Evolutionary conservation across 2,329 filamentous ascomycete species (phyloP), one percentile per base, ranked within the genome.

Genomic region (Aspergillus neotritici): DNA sequence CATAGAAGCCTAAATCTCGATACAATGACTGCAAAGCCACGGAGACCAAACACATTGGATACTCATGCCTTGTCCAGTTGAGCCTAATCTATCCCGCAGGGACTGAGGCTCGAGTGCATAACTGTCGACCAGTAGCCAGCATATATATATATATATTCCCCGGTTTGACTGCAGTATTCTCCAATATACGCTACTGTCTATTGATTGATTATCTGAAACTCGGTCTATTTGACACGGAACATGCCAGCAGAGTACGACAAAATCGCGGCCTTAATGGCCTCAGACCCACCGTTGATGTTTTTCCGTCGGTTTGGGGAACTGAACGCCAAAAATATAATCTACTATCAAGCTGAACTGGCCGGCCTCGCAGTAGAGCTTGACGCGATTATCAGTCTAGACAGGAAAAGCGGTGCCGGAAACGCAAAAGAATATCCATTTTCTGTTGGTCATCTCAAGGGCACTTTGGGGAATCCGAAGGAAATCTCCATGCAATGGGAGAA

Each of bases 251-350:
- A 46, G 6, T 51, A 51, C 14, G 46, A 48, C 31, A 48, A 40
- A 30, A 31, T 51, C 5, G 48, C 48, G 3, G 2, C 15, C 9
- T 13, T 46, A 10, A 41, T 51, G 31, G 30, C 46, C 3, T 31
- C 25, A 8, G 48, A 51, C 25, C 42, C 44, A 14, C 37, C 40
- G 3, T 21, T 41, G 1, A 38, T 29, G 3, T 39, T 43, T 11
- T 44, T 44, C 28, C 40, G 48, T 3, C 41, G 46, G 3, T 51
- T 48, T 12, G 44, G 31, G 12, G 40, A 10, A 13, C 35, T 48
- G 3, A 48, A 48, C 25, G 21, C 37, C 3, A 43, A 46, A 29
- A 51, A 48, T 14, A 17, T 51, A 2, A 35, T 51, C 6, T 46
- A 40, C 29, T 30, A 43, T 3, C 48, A 51, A 34, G 46, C 48